Evolutionary conservation across 2,329 filamentous ascomycete species (phyloP).

Genomic region (Colletotrichum sp.): DNA sequence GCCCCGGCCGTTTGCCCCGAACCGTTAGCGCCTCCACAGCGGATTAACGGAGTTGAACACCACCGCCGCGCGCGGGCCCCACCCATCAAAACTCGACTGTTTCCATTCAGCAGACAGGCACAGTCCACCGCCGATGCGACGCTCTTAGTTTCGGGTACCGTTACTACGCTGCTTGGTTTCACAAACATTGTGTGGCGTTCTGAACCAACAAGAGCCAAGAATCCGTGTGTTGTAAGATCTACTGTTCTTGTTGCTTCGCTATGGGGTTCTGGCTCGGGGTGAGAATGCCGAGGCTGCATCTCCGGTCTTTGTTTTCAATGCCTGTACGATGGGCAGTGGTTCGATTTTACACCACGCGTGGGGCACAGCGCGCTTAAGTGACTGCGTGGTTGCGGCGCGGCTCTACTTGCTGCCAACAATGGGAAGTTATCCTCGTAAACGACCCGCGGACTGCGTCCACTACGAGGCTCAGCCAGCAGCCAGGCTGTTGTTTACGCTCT

Average conservation of each 20-base stretch:
- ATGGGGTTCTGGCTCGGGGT: not conserved
- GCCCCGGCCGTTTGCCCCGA: not conserved
- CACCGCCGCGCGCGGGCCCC: not conserved
- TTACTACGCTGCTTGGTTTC: not conserved
- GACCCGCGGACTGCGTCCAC: not conserved
- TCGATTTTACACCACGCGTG: not conserved
- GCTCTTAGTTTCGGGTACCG: not conserved
- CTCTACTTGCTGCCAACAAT: not conserved
- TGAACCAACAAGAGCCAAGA: not conserved
- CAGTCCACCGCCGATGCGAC: constrained; percentile 9
- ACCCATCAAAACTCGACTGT: not conserved
- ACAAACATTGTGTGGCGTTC: not conserved
- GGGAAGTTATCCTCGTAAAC: too few species aligned
- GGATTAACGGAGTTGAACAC: not conserved
- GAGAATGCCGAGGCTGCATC: not conserved
- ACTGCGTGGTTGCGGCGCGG: not conserved
- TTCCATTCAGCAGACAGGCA: not conserved
- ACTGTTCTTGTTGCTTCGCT: not conserved
- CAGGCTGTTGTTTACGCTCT: not conserved
- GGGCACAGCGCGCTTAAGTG: not conserved
- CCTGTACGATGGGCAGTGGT: not conserved
- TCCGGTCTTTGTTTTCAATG: not conserved
- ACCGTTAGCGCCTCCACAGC: not conserved
- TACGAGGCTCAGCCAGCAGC: not conserved
- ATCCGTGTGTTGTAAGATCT: not conserved